Base-by-base conservation (phyloP, 805 yeast genomes). In the Zygosaccharomyces gambellarensis region DNA sequence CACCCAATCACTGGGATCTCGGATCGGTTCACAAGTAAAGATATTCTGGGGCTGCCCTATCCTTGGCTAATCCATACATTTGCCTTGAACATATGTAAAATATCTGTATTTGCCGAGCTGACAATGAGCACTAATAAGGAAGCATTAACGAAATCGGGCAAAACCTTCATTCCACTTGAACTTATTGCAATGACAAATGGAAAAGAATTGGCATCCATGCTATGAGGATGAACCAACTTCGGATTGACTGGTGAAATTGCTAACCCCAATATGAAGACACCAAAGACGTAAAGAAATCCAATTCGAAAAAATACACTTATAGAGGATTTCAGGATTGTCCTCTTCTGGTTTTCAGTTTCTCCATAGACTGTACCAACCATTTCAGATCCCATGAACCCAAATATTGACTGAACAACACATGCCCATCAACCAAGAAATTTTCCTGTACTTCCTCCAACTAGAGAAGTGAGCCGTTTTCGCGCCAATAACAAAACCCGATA, bases 101-200 rank as follows among this genome's bases (percentile, higher is more conserved):
- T 73, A 68, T 83, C 90, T 2, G 90, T 83, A 70, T 86, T 87
- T 9, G 87, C 83, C 41, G 95, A 95, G 9, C 92, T 85, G 63
- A 87, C 78, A 50, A 87, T 90, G 55, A 87, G 85, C 36, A 86
- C 68, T 61, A 89, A 68, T 56, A 89, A 84, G 65, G 87, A 82
- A 2, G 83, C 92, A 65, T 89, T 89, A 61, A 89, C 73, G 43
- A 89, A 76, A 57, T 83, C 85, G 34, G 90, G 90, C 53, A 88
- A 71, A 0, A 80, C 90, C 7, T 64, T 59, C 53, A 87, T 86
- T 53, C 77, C 77, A 60, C 83, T 82, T 59, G 73, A 77, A 45
- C 69, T 62, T 51, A 87, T 83, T 43, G 95, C 96, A 61, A 87
- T 82, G 46, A 87, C 90, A 60, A 87, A 87, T 36, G 96, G 95